These are phyloP conservation scores for Penicillium arizonense DNA, from an alignment of 495 filamentous ascomycete genomes.

Conservation along the genomic window DNA sequence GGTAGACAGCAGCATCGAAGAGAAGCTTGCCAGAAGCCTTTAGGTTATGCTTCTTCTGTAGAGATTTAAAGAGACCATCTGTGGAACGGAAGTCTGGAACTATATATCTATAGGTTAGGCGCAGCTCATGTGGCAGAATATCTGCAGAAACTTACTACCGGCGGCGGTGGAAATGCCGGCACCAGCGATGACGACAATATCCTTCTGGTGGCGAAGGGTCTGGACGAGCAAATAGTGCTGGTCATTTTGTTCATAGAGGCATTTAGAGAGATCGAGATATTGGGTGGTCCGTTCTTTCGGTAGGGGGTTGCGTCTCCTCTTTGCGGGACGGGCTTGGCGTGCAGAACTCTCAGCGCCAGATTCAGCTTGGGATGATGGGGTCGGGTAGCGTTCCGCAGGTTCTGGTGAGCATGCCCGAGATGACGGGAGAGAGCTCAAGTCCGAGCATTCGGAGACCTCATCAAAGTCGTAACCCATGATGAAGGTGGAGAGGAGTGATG, in stretches of 20 bases:
- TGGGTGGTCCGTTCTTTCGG: constrained; percentile 74
- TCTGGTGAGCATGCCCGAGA: constrained; percentile 53
- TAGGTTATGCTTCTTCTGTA: constrained; percentile 81
- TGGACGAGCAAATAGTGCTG: constrained; percentile 69
- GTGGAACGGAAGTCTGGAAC: constrained; percentile 96
- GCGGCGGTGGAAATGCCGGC: constrained; percentile 96
- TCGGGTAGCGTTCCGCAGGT: constrained; percentile 51
- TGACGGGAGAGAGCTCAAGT: constrained; percentile 57
- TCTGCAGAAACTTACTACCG: constrained; percentile 68
- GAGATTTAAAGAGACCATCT: constrained; percentile 78
- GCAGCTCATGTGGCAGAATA: constrained; percentile 61
- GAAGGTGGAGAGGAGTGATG: constrained; percentile 5
- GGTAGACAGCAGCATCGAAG: constrained; percentile 97
- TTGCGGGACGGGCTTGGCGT: constrained; percentile 62
- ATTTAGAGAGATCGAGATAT: constrained; percentile 65
- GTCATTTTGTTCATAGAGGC: constrained; percentile 46
- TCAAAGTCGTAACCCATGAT: constrained; percentile 37
- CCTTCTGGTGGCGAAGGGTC: constrained; percentile 81
- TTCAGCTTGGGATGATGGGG: constrained; percentile 56
- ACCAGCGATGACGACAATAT: constrained; percentile 94
- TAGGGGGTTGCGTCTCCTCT: constrained; percentile 66
- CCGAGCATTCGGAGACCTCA: constrained; percentile 47
- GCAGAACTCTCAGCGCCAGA: constrained; percentile 38
- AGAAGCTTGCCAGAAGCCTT: constrained; percentile 93
- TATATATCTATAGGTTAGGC: constrained; percentile 30